Conservation (phyloP, 164 flowering plant species). For the Saururus chinensis region DNA sequence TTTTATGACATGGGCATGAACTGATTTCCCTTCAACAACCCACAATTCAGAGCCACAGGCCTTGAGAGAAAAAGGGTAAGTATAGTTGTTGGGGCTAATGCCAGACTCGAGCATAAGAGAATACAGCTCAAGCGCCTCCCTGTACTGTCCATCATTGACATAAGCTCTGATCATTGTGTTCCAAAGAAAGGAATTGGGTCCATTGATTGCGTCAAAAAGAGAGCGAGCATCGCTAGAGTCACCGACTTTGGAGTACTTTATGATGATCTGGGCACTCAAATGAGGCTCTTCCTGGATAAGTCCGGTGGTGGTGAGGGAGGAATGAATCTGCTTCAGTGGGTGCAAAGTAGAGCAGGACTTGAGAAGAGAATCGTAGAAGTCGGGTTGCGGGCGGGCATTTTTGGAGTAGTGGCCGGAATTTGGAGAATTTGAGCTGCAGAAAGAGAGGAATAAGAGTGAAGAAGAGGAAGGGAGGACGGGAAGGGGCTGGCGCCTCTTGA, state of each 20-base stretch:
- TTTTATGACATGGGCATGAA: slow-evolving; percentile 22
- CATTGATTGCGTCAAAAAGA: slow-evolving; percentile 15
- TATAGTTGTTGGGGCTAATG: slow-evolving; percentile 23
- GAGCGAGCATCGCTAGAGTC: slow-evolving; percentile 10
- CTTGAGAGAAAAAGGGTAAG: slow-evolving; percentile 37
- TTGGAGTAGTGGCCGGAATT: not conserved
- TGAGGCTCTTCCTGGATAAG: slow-evolving; percentile 10
- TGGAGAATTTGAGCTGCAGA: not conserved
- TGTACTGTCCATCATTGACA: slow-evolving; percentile 12
- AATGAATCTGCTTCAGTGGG: slow-evolving; percentile 18
- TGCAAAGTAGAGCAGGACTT: slow-evolving; percentile 9
- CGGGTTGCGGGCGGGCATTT: not conserved
- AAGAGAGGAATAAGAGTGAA: not conserved
- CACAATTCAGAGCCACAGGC: slow-evolving; percentile 20
- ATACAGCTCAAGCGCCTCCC: slow-evolving; percentile 22
- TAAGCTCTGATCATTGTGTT: slow-evolving; percentile 37
- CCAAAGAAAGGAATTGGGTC: slow-evolving; percentile 31
- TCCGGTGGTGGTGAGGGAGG: slow-evolving; percentile 15
- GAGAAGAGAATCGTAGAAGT: slow-evolving; percentile 11
- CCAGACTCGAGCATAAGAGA: slow-evolving; percentile 23
- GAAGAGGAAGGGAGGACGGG: slow-evolving; percentile 6
- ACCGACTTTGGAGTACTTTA: slow-evolving; percentile 14
- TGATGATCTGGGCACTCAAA: slow-evolving; percentile 15
- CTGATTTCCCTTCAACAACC: slow-evolving; percentile 18
- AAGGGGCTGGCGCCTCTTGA: too few relatives aligned